A percentile compares a stretch with the other conserved stretches of the same genome.
Evolutionary conservation across 768 basidiomycete genomes (phyloP).

Genomic region (Lactarius trivialis): DNA sequence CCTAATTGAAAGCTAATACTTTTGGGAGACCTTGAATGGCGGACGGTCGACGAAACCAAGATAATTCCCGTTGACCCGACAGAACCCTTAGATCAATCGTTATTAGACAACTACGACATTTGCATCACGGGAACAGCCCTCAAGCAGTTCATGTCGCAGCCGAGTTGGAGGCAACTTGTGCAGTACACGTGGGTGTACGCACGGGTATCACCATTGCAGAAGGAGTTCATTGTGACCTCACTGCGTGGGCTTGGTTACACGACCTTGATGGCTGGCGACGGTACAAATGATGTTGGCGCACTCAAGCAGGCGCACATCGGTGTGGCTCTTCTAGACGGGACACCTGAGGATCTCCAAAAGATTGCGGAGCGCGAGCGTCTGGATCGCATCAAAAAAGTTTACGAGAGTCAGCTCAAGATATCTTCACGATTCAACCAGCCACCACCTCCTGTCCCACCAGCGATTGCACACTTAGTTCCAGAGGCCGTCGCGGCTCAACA

Average conservation of each 20-base stretch:
- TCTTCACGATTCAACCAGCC: conserved; percentile 86
- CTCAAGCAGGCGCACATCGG: conserved; percentile 98
- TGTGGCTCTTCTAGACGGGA: conserved; percentile 87
- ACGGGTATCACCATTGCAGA: conserved; percentile 91
- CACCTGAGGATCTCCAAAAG: conserved; percentile 83
- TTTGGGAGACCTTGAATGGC: conserved; percentile 71
- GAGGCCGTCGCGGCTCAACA: conserved; percentile 88
- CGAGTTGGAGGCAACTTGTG: conserved; percentile 75
- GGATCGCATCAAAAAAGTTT: conserved; percentile 93
- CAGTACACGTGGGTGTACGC: conserved; percentile 99
- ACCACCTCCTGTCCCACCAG: conserved; percentile 87
- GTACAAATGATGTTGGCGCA: conserved; percentile 98
- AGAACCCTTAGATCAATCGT: conserved; percentile 65
- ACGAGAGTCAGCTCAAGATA: conserved; percentile 90
- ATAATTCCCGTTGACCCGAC: conserved; percentile 80
- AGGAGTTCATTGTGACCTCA: conserved; percentile 90
- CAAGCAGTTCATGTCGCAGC: conserved; percentile 69
- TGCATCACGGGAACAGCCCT: conserved; percentile 94
- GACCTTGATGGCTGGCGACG: conserved; percentile 98
- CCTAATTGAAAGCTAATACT: neutral
- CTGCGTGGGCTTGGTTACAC: conserved; percentile 84
- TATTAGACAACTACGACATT: conserved; percentile 89
- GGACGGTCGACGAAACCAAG: conserved; percentile 86
- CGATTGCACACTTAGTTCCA: conserved; percentile 82
- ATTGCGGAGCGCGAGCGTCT: conserved; percentile 88